Evolutionary conservation across 2,329 filamentous ascomycete species (phyloP).

Genomic region (Arthroderma uncinatum): DNA sequence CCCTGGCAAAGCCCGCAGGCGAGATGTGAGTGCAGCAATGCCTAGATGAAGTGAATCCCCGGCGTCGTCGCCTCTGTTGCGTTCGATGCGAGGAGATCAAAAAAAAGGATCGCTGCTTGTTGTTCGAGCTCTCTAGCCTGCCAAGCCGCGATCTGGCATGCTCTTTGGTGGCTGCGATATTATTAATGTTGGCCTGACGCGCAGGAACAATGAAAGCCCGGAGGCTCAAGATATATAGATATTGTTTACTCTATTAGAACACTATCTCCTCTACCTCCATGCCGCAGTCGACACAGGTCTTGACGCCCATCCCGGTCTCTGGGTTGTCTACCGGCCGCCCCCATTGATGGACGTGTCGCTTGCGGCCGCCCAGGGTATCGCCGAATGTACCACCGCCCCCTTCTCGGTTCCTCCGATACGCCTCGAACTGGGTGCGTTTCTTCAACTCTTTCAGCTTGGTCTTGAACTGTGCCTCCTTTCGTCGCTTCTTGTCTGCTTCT

Average conservation of each 20-base stretch:
- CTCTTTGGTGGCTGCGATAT: neutral
- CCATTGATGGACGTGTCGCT: slow-evolving; percentile 85
- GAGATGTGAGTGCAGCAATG: neutral
- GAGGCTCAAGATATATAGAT: too few species aligned
- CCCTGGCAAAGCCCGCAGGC: neutral
- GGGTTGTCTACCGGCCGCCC: slow-evolving; percentile 47
- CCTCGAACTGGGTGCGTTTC: slow-evolving; percentile 83
- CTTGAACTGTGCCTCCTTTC: slow-evolving; percentile 87
- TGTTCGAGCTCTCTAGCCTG: slow-evolving; percentile 5
- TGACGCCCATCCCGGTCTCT: slow-evolving; percentile 51
- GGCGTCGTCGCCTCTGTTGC: neutral
- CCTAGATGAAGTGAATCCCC: neutral
- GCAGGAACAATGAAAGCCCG: neutral
- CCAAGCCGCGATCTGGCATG: slow-evolving; percentile 5
- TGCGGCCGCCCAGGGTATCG: slow-evolving; percentile 55
- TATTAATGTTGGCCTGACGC: neutral
- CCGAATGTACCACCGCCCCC: slow-evolving; percentile 54
- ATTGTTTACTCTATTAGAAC: slow-evolving; percentile 26
- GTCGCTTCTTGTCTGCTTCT: slow-evolving; percentile 65
- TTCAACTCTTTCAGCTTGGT: slow-evolving; percentile 81
- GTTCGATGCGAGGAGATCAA: neutral
- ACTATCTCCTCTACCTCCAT: slow-evolving; percentile 59
- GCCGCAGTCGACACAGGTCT: slow-evolving; percentile 57
- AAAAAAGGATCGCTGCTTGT: slow-evolving; percentile 7
- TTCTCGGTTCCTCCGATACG: slow-evolving; percentile 62